These are phyloP conservation scores for Phialophora expanda DNA, from an alignment of 2,329 filamentous ascomycete genomes.

Conservation along the genomic window DNA sequence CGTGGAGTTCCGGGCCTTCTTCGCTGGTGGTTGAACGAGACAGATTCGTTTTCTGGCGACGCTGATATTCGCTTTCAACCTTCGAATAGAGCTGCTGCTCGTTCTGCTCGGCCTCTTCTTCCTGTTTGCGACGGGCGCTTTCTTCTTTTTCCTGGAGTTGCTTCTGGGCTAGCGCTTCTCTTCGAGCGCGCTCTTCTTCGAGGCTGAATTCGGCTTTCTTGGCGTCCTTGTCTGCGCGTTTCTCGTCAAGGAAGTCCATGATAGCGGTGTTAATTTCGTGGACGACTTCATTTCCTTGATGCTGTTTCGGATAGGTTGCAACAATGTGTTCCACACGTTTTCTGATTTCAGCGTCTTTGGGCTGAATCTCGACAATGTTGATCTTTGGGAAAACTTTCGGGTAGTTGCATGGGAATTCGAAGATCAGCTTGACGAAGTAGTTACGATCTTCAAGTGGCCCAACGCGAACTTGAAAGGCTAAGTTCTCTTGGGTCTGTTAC, in stretches of 20 bases:
- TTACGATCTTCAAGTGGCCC: slow-evolving; percentile 33
- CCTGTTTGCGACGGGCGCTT: slow-evolving; percentile 30
- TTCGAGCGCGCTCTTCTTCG: slow-evolving; percentile 37
- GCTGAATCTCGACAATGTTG: slow-evolving; percentile 35
- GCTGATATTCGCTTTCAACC: slow-evolving; percentile 33
- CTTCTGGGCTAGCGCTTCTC: slow-evolving; percentile 28
- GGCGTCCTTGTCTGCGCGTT: slow-evolving; percentile 27
- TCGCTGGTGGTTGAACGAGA: slow-evolving; percentile 27
- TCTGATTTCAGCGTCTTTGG: slow-evolving; percentile 29
- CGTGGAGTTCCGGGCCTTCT: slow-evolving; percentile 30
- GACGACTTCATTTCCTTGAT: slow-evolving; percentile 34
- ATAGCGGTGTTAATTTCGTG: slow-evolving; percentile 36
- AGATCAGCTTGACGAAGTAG: slow-evolving; percentile 37
- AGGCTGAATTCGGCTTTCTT: slow-evolving; percentile 33
- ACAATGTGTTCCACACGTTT: slow-evolving; percentile 31
- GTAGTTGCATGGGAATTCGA: slow-evolving; percentile 39
- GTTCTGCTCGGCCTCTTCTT: slow-evolving; percentile 34
- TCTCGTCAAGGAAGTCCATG: slow-evolving; percentile 35
- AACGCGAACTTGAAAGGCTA: slow-evolving; percentile 36
- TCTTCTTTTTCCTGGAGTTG: slow-evolving; percentile 29
- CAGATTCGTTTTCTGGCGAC: slow-evolving; percentile 25
- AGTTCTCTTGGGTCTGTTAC: slow-evolving; percentile 34
- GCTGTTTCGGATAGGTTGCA: slow-evolving; percentile 27
- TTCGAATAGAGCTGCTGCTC: slow-evolving; percentile 33
- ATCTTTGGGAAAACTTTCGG: slow-evolving; percentile 38